phyloP scores from a whole-genome alignment of 2,329 filamentous ascomycete species.

The Cytospora mali region DNA sequence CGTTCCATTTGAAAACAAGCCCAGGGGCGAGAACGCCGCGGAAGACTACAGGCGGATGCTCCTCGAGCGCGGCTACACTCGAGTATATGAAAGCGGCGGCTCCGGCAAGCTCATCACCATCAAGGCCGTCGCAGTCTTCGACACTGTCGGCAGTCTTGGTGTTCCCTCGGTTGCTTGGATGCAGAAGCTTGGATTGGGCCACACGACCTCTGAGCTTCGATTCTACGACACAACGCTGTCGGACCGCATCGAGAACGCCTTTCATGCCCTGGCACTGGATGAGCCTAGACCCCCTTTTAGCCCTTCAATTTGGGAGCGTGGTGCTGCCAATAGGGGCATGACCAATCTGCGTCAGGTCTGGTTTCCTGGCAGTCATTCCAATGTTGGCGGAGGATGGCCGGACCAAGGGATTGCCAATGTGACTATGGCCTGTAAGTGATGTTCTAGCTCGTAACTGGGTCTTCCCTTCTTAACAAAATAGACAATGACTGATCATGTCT shows the following conservation, averaged over 20 bases:
- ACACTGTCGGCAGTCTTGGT: slow-evolving; percentile 52
- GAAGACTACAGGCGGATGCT: slow-evolving; percentile 48
- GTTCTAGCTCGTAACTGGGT: slow-evolving; percentile 40
- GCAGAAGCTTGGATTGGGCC: slow-evolving; percentile 49
- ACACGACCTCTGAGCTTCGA: slow-evolving; percentile 48
- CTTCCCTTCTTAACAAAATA: too few relatives aligned
- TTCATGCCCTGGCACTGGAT: slow-evolving; percentile 62
- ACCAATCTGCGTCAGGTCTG: slow-evolving; percentile 57
- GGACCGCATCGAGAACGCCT: slow-evolving; percentile 57
- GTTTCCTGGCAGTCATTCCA: slow-evolving; percentile 73
- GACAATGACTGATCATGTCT: neutral
- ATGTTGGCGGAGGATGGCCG: slow-evolving; percentile 69
- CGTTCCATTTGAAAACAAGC: slow-evolving; percentile 52
- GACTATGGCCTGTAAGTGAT: slow-evolving; percentile 39
- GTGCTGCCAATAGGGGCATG: slow-evolving; percentile 40
- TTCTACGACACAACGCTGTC: slow-evolving; percentile 59
- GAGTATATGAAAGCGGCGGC: slow-evolving; percentile 43
- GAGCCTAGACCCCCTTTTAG: slow-evolving; percentile 57
- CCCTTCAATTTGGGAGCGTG: slow-evolving; percentile 58
- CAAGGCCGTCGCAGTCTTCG: slow-evolving; percentile 54
- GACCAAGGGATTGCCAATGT: slow-evolving; percentile 48
- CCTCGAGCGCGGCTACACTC: slow-evolving; percentile 44
- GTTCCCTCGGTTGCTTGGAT: slow-evolving; percentile 51
- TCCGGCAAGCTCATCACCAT: slow-evolving; percentile 49
- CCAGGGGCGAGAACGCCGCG: slow-evolving; percentile 46